phyloP scores from a whole-genome alignment of 2,329 filamentous ascomycete species.

The Myotisia sp. region DNA sequence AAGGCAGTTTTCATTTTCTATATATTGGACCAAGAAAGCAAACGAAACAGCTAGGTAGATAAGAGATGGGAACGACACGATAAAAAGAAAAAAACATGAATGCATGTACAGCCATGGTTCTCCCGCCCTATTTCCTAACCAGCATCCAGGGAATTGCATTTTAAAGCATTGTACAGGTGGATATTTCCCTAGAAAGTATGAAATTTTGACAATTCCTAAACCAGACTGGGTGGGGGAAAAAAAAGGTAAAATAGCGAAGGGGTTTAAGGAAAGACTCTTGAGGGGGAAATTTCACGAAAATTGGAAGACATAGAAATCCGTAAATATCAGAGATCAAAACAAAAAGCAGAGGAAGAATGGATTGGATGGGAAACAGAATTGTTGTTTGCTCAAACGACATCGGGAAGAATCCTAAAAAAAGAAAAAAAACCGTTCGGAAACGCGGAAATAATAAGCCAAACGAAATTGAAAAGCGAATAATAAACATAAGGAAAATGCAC shows the following conservation, averaged over 20 bases:
- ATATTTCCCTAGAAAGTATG: background rate
- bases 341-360: background rate
- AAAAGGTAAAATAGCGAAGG: slow-evolving; percentile 1
- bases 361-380: too few species aligned
- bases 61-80: slow-evolving; percentile 11
- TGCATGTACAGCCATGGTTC: slow-evolving; percentile 5
- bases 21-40: slow-evolving; percentile 5
- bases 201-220: background rate
- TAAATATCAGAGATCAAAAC: too few species aligned
- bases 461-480: too few species aligned
- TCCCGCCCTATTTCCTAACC: slow-evolving; percentile 3
- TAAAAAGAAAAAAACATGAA: slow-evolving; percentile 16
- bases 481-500: too few species aligned
- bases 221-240: background rate
- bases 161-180: slow-evolving; percentile 3
- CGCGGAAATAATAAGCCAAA: too few species aligned
- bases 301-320: too few species aligned
- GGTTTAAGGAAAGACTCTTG: too few species aligned
- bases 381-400: too few species aligned
- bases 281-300: too few species aligned
- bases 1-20: slow-evolving; percentile 10
- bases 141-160: slow-evolving; percentile 4
- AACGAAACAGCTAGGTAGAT: slow-evolving; percentile 5
- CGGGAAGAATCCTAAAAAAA: too few species aligned
- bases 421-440: too few species aligned